Conservation (phyloP, 2,329 filamentous ascomycete genomes). For the Phyllachora maydis region DNA sequence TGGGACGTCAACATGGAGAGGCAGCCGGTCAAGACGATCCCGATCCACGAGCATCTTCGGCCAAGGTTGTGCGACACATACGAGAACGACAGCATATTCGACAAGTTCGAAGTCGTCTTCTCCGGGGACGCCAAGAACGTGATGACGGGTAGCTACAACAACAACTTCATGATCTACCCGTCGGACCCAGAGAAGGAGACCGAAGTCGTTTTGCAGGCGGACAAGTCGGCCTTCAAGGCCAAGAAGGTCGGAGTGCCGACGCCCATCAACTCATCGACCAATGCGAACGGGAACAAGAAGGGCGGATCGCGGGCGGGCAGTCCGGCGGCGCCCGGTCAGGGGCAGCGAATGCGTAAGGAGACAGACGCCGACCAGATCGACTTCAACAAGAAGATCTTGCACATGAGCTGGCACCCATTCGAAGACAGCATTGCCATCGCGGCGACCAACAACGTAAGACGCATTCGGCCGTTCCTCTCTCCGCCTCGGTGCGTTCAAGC, state of each 20-base stretch:
- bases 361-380: constrained; percentile 98
- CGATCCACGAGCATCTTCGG: constrained; percentile 90
- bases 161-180: constrained; percentile 99
- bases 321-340: constrained; percentile 61
- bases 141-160: constrained; percentile 99
- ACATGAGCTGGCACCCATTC: constrained; percentile 99
- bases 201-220: constrained; percentile 90
- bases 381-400: constrained; percentile 99
- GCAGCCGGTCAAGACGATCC: constrained; percentile 93
- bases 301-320: constrained; percentile 72
- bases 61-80: constrained; percentile 94
- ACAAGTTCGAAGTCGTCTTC: constrained; percentile 99
- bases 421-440: constrained; percentile 99
- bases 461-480: not conserved
- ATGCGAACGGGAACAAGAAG: constrained; percentile 65
- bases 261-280: constrained; percentile 72
- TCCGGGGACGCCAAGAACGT: constrained; percentile 96
- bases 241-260: constrained; percentile 98
- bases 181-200: constrained; percentile 91
- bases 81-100: constrained; percentile 98
- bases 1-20: constrained; percentile 99
- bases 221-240: constrained; percentile 98
- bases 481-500: too few relatives aligned
- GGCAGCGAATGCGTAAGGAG: constrained; percentile 94
- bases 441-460: constrained; percentile 93